Base-by-base conservation (phyloP, 1,284 basidiomycete genomes). In the Sutorius eximius region DNA sequence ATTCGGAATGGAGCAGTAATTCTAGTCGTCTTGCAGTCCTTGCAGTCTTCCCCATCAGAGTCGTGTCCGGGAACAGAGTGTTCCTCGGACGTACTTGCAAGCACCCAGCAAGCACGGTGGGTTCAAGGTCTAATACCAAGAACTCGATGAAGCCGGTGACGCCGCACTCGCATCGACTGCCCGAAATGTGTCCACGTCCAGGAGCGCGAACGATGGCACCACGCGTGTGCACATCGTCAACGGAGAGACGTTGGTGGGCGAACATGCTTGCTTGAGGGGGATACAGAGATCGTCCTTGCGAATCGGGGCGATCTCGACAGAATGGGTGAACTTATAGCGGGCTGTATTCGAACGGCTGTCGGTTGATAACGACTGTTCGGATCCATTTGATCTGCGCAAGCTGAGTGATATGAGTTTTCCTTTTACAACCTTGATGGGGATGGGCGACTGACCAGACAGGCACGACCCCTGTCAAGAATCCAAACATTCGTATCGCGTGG, bases 311-410 rank as follows among this genome's bases (percentile, higher is more conserved):
- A 99, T 97, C 75, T 99, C 96, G 63, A 98, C 92, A 18, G 94
- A 97, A 79, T 95, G 99, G 6, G 95, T 95, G 73, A 93, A 96
- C 75, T 98, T 99, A 82, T 93, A 98, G 75, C 94, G 98, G 42
- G 95, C 91, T 1, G 94, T 97, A 60, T 85, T 86, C 40, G 89
- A 86, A 72, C 99, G 96, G 1, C 91, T 94, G 70, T 99, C 96
- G 44, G 88, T 82, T n/a, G 94, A 96, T 49, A 99, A 84, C 18
- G 99, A 80, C 71, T 96, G 95, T 71, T 98, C 95, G 2, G 94
- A 97, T 16, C 89, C 77, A 75, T 97, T 98, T 53, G 88, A 86
- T 65, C 93, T 94, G 56, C 6, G 22, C 33, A 42, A 8, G 4
- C 40, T 20, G 3, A 29, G 33, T 12, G 12, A 13, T 2, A 36